Conservation (phyloP, 1,139 yeast genomes). For the Pneumocystis canis region DNA sequence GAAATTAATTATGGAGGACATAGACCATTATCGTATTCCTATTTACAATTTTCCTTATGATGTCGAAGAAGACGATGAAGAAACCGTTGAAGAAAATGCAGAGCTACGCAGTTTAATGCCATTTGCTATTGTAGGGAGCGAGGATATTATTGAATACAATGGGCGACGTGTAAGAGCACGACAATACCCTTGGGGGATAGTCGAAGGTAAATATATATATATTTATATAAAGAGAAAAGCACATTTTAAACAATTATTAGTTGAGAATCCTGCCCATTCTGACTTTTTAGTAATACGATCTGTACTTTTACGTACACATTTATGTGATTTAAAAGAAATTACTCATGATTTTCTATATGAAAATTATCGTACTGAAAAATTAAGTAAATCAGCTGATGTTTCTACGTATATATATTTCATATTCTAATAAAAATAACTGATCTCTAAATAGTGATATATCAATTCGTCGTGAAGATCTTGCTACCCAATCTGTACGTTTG, state of each 20-base stretch:
- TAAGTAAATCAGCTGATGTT: conserved; percentile 30
- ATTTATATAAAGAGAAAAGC: too few relatives aligned
- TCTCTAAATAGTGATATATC: neutral
- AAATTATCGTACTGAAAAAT: conserved; percentile 78
- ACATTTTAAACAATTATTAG: conserved; percentile 20
- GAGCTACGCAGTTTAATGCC: conserved; percentile 66
- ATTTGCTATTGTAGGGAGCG: conserved; percentile 75
- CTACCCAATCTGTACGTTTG: conserved; percentile 27
- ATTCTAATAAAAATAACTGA: neutral
- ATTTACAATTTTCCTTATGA: conserved; percentile 67
- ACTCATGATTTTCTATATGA: conserved; percentile 89
- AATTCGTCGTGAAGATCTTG: conserved; percentile 27
- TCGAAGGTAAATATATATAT: conserved; percentile 31
- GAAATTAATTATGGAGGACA: conserved; percentile 51
- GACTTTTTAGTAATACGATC: conserved; percentile 76
- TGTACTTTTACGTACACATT: conserved; percentile 63
- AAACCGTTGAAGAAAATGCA: conserved; percentile 66
- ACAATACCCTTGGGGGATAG: conserved; percentile 86
- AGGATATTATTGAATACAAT: conserved; percentile 41
- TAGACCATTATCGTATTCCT: conserved; percentile 64
- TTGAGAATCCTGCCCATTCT: conserved; percentile 68
- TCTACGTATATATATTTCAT: conserved; percentile 4
- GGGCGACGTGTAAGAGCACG: conserved; percentile 63
- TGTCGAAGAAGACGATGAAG: conserved; percentile 38
- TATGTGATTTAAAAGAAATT: conserved; percentile 81